Evolutionary conservation across 163 green algal species (phyloP).

Genomic region (Scenedesmus sp.): DNA sequence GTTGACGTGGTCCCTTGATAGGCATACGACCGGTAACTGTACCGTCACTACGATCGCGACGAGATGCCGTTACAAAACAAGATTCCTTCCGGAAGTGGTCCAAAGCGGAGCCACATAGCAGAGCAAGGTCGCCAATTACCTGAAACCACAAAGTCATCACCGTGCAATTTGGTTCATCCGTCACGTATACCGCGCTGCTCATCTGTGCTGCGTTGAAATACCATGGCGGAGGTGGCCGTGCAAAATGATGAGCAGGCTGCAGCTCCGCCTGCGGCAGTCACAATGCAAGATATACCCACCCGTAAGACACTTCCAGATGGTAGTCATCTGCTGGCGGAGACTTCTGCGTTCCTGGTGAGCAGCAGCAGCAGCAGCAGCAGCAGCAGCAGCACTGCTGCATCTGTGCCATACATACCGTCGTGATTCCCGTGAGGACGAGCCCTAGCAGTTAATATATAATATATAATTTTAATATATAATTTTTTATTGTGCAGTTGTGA

Average conservation of each 20-base stretch:
- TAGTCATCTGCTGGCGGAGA: slow-evolving; percentile 25
- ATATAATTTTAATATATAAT: too few relatives aligned
- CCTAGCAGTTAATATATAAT: too few relatives aligned
- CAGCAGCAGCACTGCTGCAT: background rate
- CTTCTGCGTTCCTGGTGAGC: slow-evolving; percentile 22
- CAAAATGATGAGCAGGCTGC: background rate
- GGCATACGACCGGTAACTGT: too few relatives aligned
- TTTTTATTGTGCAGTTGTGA: too few relatives aligned
- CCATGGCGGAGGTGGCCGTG: background rate
- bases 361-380: background rate
- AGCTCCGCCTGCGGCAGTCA: background rate
- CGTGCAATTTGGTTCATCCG: too few relatives aligned
- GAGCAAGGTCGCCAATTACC: background rate
- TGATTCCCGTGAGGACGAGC: too few relatives aligned
- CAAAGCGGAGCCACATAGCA: background rate
- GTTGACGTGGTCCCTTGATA: too few relatives aligned
- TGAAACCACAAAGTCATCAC: background rate
- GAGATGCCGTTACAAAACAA: too few relatives aligned
- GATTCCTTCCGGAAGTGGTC: too few relatives aligned
- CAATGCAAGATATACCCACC: background rate
- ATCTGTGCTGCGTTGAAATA: background rate
- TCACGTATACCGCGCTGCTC: background rate
- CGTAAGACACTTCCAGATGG: slow-evolving; percentile 21
- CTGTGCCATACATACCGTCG: too few relatives aligned
- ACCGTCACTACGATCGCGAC: too few relatives aligned